phyloP scores from a whole-genome alignment of 2,329 filamentous ascomycete species.

The Ophioceras dolichostomum region DNA sequence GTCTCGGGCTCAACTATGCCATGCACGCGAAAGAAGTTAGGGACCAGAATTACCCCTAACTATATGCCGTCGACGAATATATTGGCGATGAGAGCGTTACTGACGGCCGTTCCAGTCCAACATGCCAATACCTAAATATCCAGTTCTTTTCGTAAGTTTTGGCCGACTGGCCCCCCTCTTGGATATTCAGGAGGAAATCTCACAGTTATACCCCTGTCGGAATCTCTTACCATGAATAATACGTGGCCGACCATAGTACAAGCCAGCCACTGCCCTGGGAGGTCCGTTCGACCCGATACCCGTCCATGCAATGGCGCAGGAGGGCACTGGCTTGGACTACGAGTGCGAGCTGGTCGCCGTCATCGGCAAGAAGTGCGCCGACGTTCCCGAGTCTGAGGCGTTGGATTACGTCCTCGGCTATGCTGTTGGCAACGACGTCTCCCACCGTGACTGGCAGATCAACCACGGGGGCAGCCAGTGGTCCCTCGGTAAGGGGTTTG shows the following conservation, averaged over 20 bases:
- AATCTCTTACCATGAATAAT: too few species aligned
- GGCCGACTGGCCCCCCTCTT: too few species aligned
- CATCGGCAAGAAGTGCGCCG: constrained; percentile 53
- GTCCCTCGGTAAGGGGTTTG: constrained; percentile 62
- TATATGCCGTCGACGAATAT: not conserved
- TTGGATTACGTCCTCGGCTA: constrained; percentile 67
- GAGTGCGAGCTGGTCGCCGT: constrained; percentile 68
- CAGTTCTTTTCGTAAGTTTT: constrained; percentile 54
- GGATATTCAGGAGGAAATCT: too few species aligned
- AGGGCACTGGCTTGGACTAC: constrained; percentile 58
- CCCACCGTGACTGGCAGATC: constrained; percentile 65
- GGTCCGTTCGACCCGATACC: constrained; percentile 57
- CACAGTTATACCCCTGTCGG: too few species aligned
- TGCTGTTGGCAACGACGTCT: constrained; percentile 67
- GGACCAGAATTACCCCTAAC: constrained; percentile 1
- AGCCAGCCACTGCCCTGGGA: constrained; percentile 52
- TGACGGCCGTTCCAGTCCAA: constrained; percentile 43
- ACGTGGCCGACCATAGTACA: constrained; percentile 47
- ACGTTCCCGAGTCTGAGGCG: constrained; percentile 53
- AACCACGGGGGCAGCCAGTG: constrained; percentile 57
- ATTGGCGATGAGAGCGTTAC: not conserved
- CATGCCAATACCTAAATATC: constrained; percentile 57
- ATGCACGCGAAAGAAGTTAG: constrained; percentile 56
- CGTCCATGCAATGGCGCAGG: constrained; percentile 52
- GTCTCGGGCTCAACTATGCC: constrained; percentile 60